Evolutionary conservation across 129 eudicot genomes (phyloP), one percentile per base, ranked within the genome.

Genomic region (Sambucus nigra): DNA sequence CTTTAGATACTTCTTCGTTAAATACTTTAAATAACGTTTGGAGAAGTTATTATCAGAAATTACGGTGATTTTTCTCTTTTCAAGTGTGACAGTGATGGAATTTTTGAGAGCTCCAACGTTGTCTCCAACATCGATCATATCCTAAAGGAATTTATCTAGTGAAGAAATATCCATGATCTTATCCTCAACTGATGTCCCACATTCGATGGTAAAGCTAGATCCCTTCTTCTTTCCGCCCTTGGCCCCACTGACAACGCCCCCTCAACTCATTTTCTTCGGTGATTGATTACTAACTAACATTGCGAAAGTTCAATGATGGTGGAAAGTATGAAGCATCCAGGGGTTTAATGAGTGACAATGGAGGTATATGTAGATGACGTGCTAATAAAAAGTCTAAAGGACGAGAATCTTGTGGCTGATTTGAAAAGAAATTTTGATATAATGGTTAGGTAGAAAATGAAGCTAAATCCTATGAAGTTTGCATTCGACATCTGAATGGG

Each of bases 131-230:
- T 74, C 69, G 19, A 74, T 74, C 2, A 75, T 66, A 46, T 74
- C 80, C 61, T 74, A 72, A 33, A 74, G 76, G 47, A 74, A 74
- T 65, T 74, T 74, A 16, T 69, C 80, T 9, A 74, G 75, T 16
- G 76, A 74, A 0, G 80, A 75, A 1, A 74, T 74, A 61, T 74
- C 80, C 80, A 74, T 74, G 15, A 74, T 74, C 76, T 75, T 75
- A 41, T 75, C 80, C 55, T 75, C 76, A 17, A 75, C 80, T 1
- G 80, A 76, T 65, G 69, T 75, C n/a, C 80, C 76, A 14, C 80
- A 75, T 25, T 69, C 76, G 7, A 75, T 75, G 29, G 63, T 69
- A 60, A 63, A 74, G 1, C 65, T 69, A 9, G 68, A 26, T 11
- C 63, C 47, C 52, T 69, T 69, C 69, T 74, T 74, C 80, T 74